Evolutionary conservation across 192 early-diverging fungal genomes (phyloP), one percentile per base, ranked within the genome.

Genomic region (Phycomyces blakesleeanus): DNA sequence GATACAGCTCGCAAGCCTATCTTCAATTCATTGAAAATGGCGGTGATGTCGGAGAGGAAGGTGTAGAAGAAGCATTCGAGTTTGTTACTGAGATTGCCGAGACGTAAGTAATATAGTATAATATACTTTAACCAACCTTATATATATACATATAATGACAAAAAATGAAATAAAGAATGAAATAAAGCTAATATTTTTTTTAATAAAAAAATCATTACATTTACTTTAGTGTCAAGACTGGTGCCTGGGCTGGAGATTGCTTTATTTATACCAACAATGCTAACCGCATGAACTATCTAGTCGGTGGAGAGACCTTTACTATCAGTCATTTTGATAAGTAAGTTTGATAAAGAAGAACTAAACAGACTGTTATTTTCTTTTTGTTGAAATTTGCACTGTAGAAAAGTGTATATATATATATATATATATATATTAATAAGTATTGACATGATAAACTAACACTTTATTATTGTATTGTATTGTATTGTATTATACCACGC

Each of bases 211-310:
- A 26, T 27, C 7, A 37, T 12, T 11, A 40, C 10, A 16, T 14
- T 37, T 9, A 29, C 27, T 41, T 40, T 58, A 92, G 91, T 53
- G 87, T 99, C 29, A 90, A 90, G 67, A 94, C 95, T 6, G 97
- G 96, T 24, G 83, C 83, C 65, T 99, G 97, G 97, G 91, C 98
- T 51, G 97, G 97, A 51, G 97, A 99, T 76, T 98, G 97, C 71
- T 98, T 99, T 68, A 97, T 99, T 59, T 99, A 98, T 80, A 93
- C 93, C 18, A 95, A 91, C 69, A 71, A 82, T 11, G 80, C 82
- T 61, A 96, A 97, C 76, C 87, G 96, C 25, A 80, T 99, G 61
- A 96, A 91, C 78, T 99, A 99, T 68, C 76, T 99, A 38, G 96
- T 99, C 6, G 96, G 97, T 55, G 89, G 84, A 2, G 93, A 96